Evolutionary conservation across 2,329 filamentous ascomycete species (phyloP), one percentile per base, ranked within the genome.

Genomic region (Claviceps quebecensis): DNA sequence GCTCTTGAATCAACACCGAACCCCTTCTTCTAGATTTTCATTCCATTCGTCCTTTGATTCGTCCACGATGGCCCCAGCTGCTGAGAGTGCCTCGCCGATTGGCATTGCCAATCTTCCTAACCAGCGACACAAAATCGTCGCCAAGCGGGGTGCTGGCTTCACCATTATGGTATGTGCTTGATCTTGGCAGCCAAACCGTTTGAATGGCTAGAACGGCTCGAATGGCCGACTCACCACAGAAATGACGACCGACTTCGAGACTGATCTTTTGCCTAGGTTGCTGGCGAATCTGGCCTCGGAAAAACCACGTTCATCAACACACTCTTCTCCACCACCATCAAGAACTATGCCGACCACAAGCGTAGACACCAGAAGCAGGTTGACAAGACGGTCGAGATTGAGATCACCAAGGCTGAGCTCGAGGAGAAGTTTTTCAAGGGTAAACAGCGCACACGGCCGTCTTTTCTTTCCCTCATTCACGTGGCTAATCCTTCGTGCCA

Each of bases 381-480:
- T 61, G 93, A 98, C 77, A 97, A 97, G 81, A 98, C 93, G 11
- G 93, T 98, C 59, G 94, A 98, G 77, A 98, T 98, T 62, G 93
- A 98, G 73, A 98, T 98, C 68, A 98, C 93, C 70, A 98, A 98
- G 81, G 93, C 93, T 54, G 93, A 98, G 77, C 77, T 98, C 57
- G 93, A 98, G 75, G 93, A 98, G 84, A 98, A 98, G 78, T 98
- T 98, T 80, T 98, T 98, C 85, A 98, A 98, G 81, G 91, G 91
- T 96, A 76, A 53, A 41, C 19, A 43, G 13, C 11, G 22, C 9
- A 22, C 19, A 43, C 19, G 22, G 22, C 40, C 13, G 14, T 45
- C 14, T 45, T 14, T 26, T n/a, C 5, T 14, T 16, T 29, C 22
- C 14, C 14, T 19, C 17, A 2, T 17, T 34, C 9, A 23, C 23